phyloP scores from a whole-genome alignment of 352 stramenopile genomes.

The Globisporangium nagaii region DNA sequence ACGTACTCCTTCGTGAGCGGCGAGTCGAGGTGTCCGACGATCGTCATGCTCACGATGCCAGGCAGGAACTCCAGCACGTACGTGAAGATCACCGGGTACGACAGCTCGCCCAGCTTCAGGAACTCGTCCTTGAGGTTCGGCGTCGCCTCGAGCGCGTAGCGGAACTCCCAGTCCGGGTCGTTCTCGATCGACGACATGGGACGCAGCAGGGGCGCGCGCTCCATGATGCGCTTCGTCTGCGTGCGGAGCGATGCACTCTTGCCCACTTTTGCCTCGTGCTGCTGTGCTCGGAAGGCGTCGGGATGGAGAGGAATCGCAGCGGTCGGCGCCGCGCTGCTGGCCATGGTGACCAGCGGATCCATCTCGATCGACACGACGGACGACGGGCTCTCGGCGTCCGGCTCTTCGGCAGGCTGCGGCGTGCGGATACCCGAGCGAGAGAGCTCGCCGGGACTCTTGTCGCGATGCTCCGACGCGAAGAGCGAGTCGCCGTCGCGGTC shows the following conservation, averaged over 20 bases:
- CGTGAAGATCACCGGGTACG: conserved; percentile 63
- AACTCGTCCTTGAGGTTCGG: conserved; percentile 28
- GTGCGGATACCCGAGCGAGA: conserved; percentile 9
- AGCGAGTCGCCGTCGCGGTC: conserved; percentile 6
- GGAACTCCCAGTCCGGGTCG: conserved; percentile 25
- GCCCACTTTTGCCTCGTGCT: neutral
- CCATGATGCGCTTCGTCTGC: conserved; percentile 22
- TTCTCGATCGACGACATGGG: conserved; percentile 16
- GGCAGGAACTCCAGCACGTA: conserved; percentile 75
- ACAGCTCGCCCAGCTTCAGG: conserved; percentile 31
- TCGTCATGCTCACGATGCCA: conserved; percentile 49
- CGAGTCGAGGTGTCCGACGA: conserved; percentile 71
- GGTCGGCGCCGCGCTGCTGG: conserved; percentile 11
- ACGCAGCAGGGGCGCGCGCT: conserved; percentile 34
- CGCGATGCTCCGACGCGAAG: neutral
- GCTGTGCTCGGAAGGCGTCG: neutral
- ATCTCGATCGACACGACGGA: conserved; percentile 31
- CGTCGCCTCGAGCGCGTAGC: conserved; percentile 9
- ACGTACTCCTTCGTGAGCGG: conserved; percentile 67
- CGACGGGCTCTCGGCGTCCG: conserved; percentile 31
- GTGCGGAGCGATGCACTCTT: conserved; percentile 7
- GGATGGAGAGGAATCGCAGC: neutral
- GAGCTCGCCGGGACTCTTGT: conserved; percentile 1
- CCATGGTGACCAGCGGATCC: conserved; percentile 2
- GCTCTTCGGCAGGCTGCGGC: conserved; percentile 33